Evolutionary conservation across 2,329 filamentous ascomycete species (phyloP), one percentile per base, ranked within the genome.

Genomic region (Nemania serpens): DNA sequence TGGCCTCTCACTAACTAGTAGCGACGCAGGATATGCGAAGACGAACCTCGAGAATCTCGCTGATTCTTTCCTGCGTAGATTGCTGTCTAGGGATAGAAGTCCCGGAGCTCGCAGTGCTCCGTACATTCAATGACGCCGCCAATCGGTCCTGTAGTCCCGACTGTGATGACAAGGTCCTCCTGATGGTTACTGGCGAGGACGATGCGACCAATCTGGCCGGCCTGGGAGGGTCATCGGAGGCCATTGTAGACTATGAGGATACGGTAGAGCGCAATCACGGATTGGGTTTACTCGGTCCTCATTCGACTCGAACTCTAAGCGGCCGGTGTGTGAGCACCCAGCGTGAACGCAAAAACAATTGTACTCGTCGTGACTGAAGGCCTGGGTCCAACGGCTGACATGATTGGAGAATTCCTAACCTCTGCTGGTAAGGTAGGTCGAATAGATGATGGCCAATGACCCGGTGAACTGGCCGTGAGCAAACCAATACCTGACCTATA

Each of bases 11-110:
- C 2, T 4, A 22, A 9, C 9, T 11, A 10, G n/a, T 25, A 18
- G 20, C 13, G 11, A 25, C 20, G 9, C 43, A 7, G 43, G 13
- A 36, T 20, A 48, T 5, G 17, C 11, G 42, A 59, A 55, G 17
- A 70, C 77, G 68, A 70, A 82, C 80, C 76, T 82, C 76, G 58
- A 82, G 75, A 56, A 82, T 81, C 59, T 76, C 76, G 62, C 76
- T 74, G 64, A 82, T 75, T 54, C 79, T 78, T 57, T 77, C 77
- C 61, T 72, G 75, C 9, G 72, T 75, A 25, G 77, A 76, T 37
- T 70, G 71, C 33, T 71, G 68, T 46, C 65, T 55, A 2, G 63
- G 41, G n/a, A 61, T 18, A 11, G 54, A 61, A n/a, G 13, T 37
- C 5, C 34, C 50, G 11, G 60, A 36, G 17, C 57, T 57, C 46